These are phyloP conservation scores for Ambispora gerdemannii DNA, from an alignment of 192 early-diverging fungal genomes.

Conservation along the genomic window DNA sequence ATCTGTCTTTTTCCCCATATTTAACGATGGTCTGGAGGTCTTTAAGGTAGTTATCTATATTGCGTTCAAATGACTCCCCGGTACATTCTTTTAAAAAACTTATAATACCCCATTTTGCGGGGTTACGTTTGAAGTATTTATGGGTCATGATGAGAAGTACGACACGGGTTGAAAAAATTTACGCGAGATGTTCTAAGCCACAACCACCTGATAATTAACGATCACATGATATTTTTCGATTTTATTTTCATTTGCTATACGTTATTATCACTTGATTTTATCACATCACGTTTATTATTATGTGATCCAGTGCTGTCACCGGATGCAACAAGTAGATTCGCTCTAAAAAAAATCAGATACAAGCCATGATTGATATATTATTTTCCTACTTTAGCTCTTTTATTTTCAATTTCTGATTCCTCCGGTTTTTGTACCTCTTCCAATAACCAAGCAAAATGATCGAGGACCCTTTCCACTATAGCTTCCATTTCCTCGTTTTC, in stretches of 20 bases:
- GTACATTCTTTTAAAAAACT: slow-evolving; percentile 7
- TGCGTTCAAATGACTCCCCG: neutral
- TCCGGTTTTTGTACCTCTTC: slow-evolving; percentile 17
- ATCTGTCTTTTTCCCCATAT: neutral
- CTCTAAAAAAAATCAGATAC: too few species aligned
- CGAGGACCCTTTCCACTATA: slow-evolving; percentile 21
- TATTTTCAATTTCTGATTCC: too few species aligned
- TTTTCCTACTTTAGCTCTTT: too few species aligned
- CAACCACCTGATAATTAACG: too few species aligned
- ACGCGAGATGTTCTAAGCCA: neutral
- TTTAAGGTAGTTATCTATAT: slow-evolving; percentile 24
- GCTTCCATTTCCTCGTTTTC: neutral
- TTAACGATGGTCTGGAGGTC: slow-evolving; percentile 8
- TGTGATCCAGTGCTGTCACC: too few species aligned
- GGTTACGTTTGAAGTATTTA: neutral
- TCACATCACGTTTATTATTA: too few species aligned
- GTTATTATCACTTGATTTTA: too few species aligned
- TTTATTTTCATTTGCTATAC: too few species aligned
- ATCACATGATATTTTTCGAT: too few species aligned
- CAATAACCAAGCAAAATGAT: slow-evolving; percentile 22
- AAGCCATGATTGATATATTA: too few species aligned
- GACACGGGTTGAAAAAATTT: neutral
- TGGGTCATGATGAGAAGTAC: neutral
- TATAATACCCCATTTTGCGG: slow-evolving; percentile 3
- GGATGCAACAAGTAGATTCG: too few species aligned